Base-by-base conservation (phyloP, 192 early-diverging fungal genomes). In the Funneliformis mosseae region DNA sequence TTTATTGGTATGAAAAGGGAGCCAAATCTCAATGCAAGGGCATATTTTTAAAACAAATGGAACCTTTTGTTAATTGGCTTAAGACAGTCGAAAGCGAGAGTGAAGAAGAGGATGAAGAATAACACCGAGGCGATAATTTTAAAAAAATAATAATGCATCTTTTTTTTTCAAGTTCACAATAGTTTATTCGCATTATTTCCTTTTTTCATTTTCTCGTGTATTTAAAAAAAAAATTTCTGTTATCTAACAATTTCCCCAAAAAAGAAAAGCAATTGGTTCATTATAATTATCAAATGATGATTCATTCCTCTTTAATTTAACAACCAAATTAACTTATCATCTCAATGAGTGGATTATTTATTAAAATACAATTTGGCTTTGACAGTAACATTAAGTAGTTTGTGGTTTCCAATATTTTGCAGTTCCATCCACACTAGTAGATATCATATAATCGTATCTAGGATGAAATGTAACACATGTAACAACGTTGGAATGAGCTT, bases 1-100 rank as follows among this genome's bases (percentile, higher is more conserved):
- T 98, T 33, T 98, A 96, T 87, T 98, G 97, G 97, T 89, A 87
- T 27, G 92, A 95, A 81, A 98, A 97, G 90, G 97, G 96, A 42
- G 93, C 93, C 63, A 91, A 91, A 76, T 83, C 93, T 42, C 93
- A 94, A 81, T 96, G 97, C 74, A 97, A 97, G 86, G 92, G 92
- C 23, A 88, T 92, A 64, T 96, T 98, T 80, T 84, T 96, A 82
- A 97, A 97, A 91, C 96, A 97, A 88, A 94, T 96, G 87, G 95
- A 96, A 83, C 90, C 93, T 6, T 95, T 98, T 80, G 90, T 97
- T 62, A 85, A 88, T 63, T 97, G 92, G 91, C 89, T 98, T 66
- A 88, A 89, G 81, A 91, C 88, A 42, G 92, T 90, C 55, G 92
- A 93, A 46, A 88, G 88, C 55, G 89, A 91, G 16, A 91, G 91